Percentiles rank a stretch among this genome's conserved stretches.
Evolutionary conservation across 2,329 filamentous ascomycete species (phyloP).

Genomic region (Fusarium transvaalense): DNA sequence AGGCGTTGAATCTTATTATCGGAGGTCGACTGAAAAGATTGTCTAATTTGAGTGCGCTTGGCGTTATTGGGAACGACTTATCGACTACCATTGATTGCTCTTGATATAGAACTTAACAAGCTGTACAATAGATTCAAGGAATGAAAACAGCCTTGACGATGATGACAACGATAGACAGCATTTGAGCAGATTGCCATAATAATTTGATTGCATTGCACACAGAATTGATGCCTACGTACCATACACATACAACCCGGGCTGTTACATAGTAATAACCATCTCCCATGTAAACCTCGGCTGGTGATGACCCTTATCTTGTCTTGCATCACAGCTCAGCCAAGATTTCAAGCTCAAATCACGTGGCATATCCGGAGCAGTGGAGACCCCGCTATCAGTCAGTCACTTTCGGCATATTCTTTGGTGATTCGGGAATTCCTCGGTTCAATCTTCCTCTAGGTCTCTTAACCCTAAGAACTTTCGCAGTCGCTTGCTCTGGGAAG

Average conservation of each 20-base stretch:
- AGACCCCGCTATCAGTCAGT: background rate
- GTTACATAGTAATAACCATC: slow-evolving; percentile 4
- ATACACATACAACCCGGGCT: background rate
- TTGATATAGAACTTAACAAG: slow-evolving; percentile 47
- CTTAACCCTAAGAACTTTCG: slow-evolving; percentile 56
- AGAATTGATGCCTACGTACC: background rate
- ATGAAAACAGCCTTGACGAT: slow-evolving; percentile 36
- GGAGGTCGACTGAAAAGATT: slow-evolving; percentile 30
- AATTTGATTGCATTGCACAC: slow-evolving; percentile 7
- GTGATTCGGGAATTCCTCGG: slow-evolving; percentile 51
- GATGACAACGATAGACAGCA: slow-evolving; percentile 46
- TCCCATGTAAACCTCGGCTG: slow-evolving; percentile 3
- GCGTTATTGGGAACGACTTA: slow-evolving; percentile 40
- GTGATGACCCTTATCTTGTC: background rate
- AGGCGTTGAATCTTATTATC: slow-evolving; percentile 17
- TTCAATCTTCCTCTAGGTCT: slow-evolving; percentile 52
- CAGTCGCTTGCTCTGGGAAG: slow-evolving; percentile 53
- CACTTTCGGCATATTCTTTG: slow-evolving; percentile 4
- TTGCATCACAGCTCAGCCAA: slow-evolving; percentile 1
- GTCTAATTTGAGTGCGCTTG: slow-evolving; percentile 38
- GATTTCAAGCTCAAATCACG: slow-evolving; percentile 26
- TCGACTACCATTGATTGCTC: slow-evolving; percentile 33
- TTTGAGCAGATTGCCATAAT: slow-evolving; percentile 32
- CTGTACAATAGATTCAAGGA: slow-evolving; percentile 49
- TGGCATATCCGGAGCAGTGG: slow-evolving; percentile 3